Evolutionary conservation across 805 yeast species (phyloP), one percentile per base, ranked within the genome.

Genomic region (Sugiyamaella lignohabitans): DNA sequence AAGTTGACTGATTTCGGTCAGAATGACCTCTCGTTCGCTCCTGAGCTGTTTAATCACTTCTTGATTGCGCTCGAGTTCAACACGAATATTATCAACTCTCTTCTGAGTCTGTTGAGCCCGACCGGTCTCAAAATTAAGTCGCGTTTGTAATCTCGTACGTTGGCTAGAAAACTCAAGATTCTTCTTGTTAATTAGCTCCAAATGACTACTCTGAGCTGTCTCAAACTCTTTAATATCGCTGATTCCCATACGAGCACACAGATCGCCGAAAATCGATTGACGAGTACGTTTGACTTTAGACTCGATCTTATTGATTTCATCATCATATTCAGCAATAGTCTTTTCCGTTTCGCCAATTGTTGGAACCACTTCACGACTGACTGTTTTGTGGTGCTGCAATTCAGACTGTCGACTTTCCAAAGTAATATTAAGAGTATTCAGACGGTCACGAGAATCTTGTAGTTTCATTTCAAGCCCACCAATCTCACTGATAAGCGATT

Each of bases 221-320:
- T 88, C 96, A 60, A 84, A 88, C 29, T 82, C 87, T 40, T 73
- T 69, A 35, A 87, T 78, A 51, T 63, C 64, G 5, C 66, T 60
- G 55, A 87, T 78, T 0, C 79, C 78, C 44, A 81, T 65, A 47
- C 64, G 69, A 1, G 59, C 46, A 47, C 89, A 82, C 59, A 88
- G 84, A 0, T 62, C 72, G 59, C 72, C 38, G 38, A 14, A 35
- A 5, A 18, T 35, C 11, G 20, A 14, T 16, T 14, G 20, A 5
- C 11, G 5, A 35, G 10, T 35, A 16, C 10, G 6, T 14, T 16
- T 8, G 5, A 17, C 20, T 14, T 35, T n/a, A 16, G 18, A n/a
- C 21, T 35, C 38, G 11, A 35, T 35, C 6, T 35, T 35, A 10
- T 18, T 11, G 10, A 35, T 17, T 35, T 35, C 38, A 35, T 10